phyloP scores from a whole-genome alignment of 2,329 filamentous ascomycete species.

The Sporothrix humicola region DNA sequence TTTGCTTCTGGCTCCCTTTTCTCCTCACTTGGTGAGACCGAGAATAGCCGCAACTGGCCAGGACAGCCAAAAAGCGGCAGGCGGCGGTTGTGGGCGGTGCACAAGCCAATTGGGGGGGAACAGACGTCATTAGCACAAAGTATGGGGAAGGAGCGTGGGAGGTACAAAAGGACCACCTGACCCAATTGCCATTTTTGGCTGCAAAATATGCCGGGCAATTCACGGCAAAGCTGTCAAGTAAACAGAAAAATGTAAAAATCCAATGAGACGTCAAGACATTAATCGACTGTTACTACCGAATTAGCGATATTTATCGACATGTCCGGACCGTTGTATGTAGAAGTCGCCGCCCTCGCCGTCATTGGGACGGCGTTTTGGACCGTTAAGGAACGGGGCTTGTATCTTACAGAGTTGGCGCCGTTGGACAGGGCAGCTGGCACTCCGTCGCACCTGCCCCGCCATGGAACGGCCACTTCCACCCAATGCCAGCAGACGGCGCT shows the following conservation, averaged over 20 bases:
- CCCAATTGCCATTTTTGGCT: neutral
- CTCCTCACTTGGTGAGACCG: constrained; percentile 33
- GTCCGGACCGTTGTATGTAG: neutral
- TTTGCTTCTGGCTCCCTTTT: constrained; percentile 21
- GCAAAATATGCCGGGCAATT: constrained; percentile 1
- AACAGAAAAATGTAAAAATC: too few species aligned
- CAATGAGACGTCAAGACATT: neutral
- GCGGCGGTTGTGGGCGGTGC: constrained; percentile 19
- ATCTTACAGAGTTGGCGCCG: constrained; percentile 5
- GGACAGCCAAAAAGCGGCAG: constrained; percentile 5
- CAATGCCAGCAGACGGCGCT: constrained; percentile 16
- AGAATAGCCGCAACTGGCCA: constrained; percentile 36
- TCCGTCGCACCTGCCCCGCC: constrained; percentile 33
- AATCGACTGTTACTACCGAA: neutral
- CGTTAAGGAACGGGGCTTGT: neutral
- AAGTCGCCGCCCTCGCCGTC: neutral
- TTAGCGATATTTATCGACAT: neutral
- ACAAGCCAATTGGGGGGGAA: constrained; percentile 20
- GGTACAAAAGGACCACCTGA: neutral
- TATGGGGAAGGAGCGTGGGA: constrained; percentile 18
- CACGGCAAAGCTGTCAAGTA: neutral
- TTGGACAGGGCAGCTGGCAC: constrained; percentile 8
- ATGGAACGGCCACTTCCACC: constrained; percentile 1
- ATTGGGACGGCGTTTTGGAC: neutral
- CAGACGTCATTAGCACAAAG: constrained; percentile 28